Base-by-base conservation (phyloP, 306 rosid species). In the Biancaea sappan region DNA sequence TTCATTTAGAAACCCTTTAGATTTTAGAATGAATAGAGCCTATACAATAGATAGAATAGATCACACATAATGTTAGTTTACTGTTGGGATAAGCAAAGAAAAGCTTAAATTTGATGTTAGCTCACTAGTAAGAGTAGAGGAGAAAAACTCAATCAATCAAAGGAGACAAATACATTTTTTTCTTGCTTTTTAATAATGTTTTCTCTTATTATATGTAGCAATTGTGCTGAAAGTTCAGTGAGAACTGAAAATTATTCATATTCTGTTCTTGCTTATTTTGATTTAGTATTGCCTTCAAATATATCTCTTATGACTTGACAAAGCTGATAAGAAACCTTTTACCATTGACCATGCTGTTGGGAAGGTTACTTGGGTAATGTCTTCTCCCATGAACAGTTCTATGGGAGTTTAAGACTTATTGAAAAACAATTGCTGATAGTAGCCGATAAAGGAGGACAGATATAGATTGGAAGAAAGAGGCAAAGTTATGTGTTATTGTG, bases 31-130 rank as follows among this genome's bases (percentile, higher is more conserved):
- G 64, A 58, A n/a, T 60, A 34, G 44, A 60, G 66, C 77, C 70
- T 79, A 59, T 59, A 47, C 16, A 50, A 67, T 75, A 24, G 58
- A 47, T 78, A 51, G 72, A 79, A 53, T n/a, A n/a, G n/a, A n/a
- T n/a, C n/a, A n/a, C 66, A 26, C 29, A 54, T 72, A 26, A 29
- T 80, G 79, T 13, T 74, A 37, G 61, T 38, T 43, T 64, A 64
- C 22, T 73, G 31, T 41, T 81, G 75, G 84, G 77, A 68, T 72
- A 71, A 70, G 77, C 32, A 74, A 32, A 67, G 66, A 79, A 81
- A 69, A 44, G 43, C 25, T 14, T 43, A 25, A 46, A 0, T 26
- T 16, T 73, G 51, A 54, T 80, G 76, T 37, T 66, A 28, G 67
- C 60, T 48, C 70, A 43, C n/a, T 41, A 66, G 53, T 78, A 61